Evolutionary conservation across 2,329 filamentous ascomycete genomes (phyloP).

Genomic region (Talaromyces sp.): DNA sequence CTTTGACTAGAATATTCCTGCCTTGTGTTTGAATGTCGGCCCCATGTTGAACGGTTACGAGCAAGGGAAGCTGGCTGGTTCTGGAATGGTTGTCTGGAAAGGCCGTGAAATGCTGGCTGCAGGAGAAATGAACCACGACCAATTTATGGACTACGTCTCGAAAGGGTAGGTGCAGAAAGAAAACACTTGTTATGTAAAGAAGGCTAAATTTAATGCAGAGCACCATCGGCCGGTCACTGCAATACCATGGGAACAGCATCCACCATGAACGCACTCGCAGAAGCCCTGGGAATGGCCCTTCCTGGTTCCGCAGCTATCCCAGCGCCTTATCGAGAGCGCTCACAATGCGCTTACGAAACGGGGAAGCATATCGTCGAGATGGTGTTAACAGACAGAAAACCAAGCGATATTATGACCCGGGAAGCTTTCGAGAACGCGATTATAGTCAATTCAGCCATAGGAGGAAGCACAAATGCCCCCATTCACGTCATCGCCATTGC

Average conservation of each 20-base stretch:
- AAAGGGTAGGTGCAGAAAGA: conserved; percentile 29
- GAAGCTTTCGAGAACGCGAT: conserved; percentile 54
- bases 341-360: conserved; percentile 45
- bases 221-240: conserved; percentile 45
- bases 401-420: conserved; percentile 51
- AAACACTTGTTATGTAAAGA: too few species aligned
- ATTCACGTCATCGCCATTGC: conserved; percentile 53
- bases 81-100: conserved; percentile 45
- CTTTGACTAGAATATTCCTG: conserved; percentile 41
- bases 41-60: conserved; percentile 49
- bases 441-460: conserved; percentile 49
- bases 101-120: conserved; percentile 44
- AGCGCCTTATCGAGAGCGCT: conserved; percentile 44
- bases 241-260: conserved; percentile 52
- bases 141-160: conserved; percentile 43
- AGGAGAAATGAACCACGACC: conserved; percentile 40
- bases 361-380: conserved; percentile 47
- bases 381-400: conserved; percentile 44
- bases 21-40: conserved; percentile 48
- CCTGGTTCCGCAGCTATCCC: conserved; percentile 49
- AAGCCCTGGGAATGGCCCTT: conserved; percentile 49
- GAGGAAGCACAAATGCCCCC: conserved; percentile 52
- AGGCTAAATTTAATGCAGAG: conserved; percentile 20
- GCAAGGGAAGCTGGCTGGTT: conserved; percentile 37
- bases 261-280: conserved; percentile 49